These are phyloP conservation scores for Larix kaempferi DNA, from an alignment of 75 land plant genomes.

Conservation along the genomic window DNA sequence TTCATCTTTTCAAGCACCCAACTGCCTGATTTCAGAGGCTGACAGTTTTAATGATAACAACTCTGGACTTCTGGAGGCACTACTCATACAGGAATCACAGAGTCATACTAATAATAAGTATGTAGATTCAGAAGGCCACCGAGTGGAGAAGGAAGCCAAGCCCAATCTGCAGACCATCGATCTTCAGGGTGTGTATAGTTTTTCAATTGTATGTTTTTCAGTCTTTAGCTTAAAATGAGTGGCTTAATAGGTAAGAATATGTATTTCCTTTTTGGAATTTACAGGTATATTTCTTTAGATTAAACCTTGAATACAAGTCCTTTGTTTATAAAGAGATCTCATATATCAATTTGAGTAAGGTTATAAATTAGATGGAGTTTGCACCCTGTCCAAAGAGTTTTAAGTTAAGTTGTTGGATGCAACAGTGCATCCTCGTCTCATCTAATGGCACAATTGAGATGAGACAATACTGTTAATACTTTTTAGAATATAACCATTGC, in stretches of 20 bases:
- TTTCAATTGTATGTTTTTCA: background rate
- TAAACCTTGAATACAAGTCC: too few relatives aligned
- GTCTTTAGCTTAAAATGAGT: background rate
- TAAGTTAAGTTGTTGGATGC: too few relatives aligned
- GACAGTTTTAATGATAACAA: background rate
- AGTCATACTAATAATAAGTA: background rate
- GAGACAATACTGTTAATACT: too few relatives aligned
- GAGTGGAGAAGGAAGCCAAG: background rate
- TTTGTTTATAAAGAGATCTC: too few relatives aligned
- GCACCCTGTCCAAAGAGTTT: too few relatives aligned
- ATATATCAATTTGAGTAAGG: background rate
- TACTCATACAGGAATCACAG: background rate
- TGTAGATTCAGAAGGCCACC: background rate
- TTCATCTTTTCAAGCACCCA: background rate
- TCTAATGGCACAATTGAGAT: too few relatives aligned
- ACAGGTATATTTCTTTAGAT: too few relatives aligned
- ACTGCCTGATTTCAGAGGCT: background rate
- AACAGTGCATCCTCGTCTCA: too few relatives aligned
- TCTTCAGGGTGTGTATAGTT: background rate
- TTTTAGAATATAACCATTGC: too few relatives aligned
- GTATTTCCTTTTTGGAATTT: too few relatives aligned
- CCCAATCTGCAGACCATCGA: background rate
- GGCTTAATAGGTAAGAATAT: too few relatives aligned
- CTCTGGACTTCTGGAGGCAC: slow-evolving; percentile 4
- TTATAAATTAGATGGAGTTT: background rate